Base-by-base conservation (phyloP, 2,329 filamentous ascomycete genomes). In the Dactylellina drechsleri region DNA sequence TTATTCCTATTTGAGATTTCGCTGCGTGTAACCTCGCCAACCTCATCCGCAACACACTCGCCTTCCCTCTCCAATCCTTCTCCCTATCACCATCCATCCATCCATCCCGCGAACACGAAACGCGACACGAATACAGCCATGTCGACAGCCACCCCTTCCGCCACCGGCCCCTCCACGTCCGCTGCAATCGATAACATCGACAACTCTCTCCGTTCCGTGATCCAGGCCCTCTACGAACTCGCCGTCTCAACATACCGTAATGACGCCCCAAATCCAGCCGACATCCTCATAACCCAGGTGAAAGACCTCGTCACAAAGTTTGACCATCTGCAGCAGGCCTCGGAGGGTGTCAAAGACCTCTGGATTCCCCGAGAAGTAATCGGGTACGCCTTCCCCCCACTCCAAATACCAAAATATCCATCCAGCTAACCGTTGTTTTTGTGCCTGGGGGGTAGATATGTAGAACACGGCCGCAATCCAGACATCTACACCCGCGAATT, bases 401-500 rank as follows among this genome's bases (percentile, higher is more conserved):
- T 16, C 1, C 16, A 23, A 20, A 52, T 8, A 52, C 4, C 47
- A n/a, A 26, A 4, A n/a, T 13, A 4, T 23, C 4, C 23, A 23
- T 23, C 23, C 23, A 23, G 4, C 47, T 52, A 52, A 52, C 16
- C 3, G 18, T 13, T 23, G 23, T 23, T 2, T 23, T 18, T 23
- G 18, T 4, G 12, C 6, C 15, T 62, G 36, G 31, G 3, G 26
- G 31, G 10, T 15, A 75, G 87, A 79, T 91, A 91, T 82, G 89
- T 91, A 79, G 89, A 91, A 81, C 87, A 88, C 80, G 89, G 89
- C 52, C 88, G 89, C 59, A 91, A 91, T 83, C 89, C 89, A 1
- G 89, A 91, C 82, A 91, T 91, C 78, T 91, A 91, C 84, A 91
- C 89, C 65, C 85, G 89, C 79, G 89, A 91, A 83, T 91, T 91